Conservation (phyloP, 495 filamentous ascomycete genomes). For the Penicillium paradoxum region DNA sequence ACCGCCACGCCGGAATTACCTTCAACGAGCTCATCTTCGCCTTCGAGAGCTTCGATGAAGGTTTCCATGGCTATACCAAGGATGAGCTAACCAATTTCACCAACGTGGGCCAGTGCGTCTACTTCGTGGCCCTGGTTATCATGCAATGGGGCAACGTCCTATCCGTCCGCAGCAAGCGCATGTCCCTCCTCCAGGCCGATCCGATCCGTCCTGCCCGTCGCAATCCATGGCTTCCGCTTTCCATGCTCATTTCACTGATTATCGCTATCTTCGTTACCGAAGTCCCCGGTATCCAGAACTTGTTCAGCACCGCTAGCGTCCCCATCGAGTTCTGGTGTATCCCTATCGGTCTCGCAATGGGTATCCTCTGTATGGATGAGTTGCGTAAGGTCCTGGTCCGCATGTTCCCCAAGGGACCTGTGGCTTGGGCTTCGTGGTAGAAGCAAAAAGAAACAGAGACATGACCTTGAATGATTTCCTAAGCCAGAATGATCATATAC, state of each 20-base stretch:
- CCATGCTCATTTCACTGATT: constrained; percentile 38
- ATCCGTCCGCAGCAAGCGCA: constrained; percentile 44
- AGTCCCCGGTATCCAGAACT: constrained; percentile 41
- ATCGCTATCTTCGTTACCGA: constrained; percentile 53
- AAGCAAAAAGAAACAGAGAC: not conserved
- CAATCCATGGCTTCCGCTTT: constrained; percentile 46
- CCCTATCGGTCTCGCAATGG: constrained; percentile 44
- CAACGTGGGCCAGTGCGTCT: constrained; percentile 56
- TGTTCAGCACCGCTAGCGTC: constrained; percentile 45
- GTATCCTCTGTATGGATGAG: constrained; percentile 48
- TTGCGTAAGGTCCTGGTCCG: constrained; percentile 43
- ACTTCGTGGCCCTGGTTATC: constrained; percentile 67
- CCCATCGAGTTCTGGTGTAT: constrained; percentile 51
- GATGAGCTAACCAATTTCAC: constrained; percentile 41
- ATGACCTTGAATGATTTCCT: not conserved
- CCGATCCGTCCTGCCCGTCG: constrained; percentile 44
- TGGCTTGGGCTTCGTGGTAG: constrained; percentile 46
- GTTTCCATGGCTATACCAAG: constrained; percentile 44
- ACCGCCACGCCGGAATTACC: constrained; percentile 40
- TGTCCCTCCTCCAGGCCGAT: constrained; percentile 48
- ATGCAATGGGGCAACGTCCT: constrained; percentile 51
- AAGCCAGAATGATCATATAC: not conserved
- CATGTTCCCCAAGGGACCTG: constrained; percentile 34
- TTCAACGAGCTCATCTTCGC: constrained; percentile 40
- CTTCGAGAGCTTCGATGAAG: constrained; percentile 43